phyloP scores from a whole-genome alignment of 164 flowering plant species.

The Liriodendron chinense region DNA sequence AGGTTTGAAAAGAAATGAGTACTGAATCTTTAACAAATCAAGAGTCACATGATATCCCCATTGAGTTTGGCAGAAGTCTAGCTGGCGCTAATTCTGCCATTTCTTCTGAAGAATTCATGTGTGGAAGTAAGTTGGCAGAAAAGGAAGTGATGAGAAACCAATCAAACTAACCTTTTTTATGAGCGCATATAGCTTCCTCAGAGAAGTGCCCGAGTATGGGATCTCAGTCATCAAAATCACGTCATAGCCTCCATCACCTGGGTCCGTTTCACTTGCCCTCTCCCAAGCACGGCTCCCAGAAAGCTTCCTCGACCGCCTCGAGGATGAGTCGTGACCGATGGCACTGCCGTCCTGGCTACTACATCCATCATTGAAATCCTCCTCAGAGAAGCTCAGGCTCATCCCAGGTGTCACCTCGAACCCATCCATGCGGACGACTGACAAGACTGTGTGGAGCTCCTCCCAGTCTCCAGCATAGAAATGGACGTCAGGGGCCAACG shows the following conservation, averaged over 20 bases:
- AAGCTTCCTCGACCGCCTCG: slow-evolving; percentile 82
- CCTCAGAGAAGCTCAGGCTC: slow-evolving; percentile 81
- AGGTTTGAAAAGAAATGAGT: not conserved
- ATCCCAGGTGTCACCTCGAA: slow-evolving; percentile 48
- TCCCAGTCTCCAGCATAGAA: slow-evolving; percentile 95
- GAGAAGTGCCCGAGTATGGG: slow-evolving; percentile 58
- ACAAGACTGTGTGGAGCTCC: slow-evolving; percentile 74
- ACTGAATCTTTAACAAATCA: not conserved
- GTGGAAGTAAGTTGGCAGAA: not conserved
- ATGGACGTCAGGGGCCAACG: slow-evolving; percentile 62
- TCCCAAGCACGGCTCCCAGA: slow-evolving; percentile 98
- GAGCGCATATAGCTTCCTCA: slow-evolving; percentile 72
- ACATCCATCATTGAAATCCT: slow-evolving; percentile 80
- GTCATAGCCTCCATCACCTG: slow-evolving; percentile 80
- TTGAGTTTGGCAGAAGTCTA: not conserved
- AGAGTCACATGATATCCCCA: not conserved
- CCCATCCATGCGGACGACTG: slow-evolving; percentile 54
- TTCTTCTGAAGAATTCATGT: not conserved
- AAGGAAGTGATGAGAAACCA: not conserved
- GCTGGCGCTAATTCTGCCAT: too few species aligned
- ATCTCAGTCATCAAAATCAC: slow-evolving; percentile 80
- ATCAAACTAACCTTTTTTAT: slow-evolving; percentile 66
- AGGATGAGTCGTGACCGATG: slow-evolving; percentile 52
- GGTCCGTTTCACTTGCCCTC: slow-evolving; percentile 66
- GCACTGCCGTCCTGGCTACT: slow-evolving; percentile 91